phyloP scores from a whole-genome alignment of 1,139 yeast species.

The Yamadazyma blattariae region DNA sequence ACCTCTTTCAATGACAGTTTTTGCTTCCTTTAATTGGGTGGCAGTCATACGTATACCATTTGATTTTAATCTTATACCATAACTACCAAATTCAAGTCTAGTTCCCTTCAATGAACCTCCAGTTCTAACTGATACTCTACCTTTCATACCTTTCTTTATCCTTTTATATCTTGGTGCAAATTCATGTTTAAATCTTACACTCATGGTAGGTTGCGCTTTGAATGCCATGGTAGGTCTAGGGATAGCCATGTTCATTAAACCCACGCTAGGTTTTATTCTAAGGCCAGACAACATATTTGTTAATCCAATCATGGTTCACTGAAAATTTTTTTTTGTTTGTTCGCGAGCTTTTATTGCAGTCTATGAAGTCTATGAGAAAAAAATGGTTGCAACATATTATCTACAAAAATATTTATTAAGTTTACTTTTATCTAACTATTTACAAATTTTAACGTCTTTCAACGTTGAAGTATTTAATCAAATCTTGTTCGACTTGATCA shows the following conservation, averaged over 20 bases:
- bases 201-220: neutral
- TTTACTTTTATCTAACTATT: conserved; percentile 1
- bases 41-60: conserved; percentile 90
- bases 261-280: neutral
- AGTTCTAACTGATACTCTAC: conserved; percentile 88
- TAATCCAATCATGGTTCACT: conserved; percentile 1
- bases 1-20: conserved; percentile 76
- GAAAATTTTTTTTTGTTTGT: conserved; percentile 1
- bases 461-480: conserved; percentile 52
- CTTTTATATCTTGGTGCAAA: conserved; percentile 79
- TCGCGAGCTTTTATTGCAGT: neutral
- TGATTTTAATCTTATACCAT: conserved; percentile 82
- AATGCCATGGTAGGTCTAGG: too few relatives aligned
- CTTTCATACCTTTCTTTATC: conserved; percentile 84
- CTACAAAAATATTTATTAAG: too few relatives aligned
- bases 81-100: conserved; percentile 73
- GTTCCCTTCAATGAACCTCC: conserved; percentile 95
- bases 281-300: neutral
- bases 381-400: too few relatives aligned
- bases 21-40: conserved; percentile 88
- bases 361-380: too few relatives aligned
- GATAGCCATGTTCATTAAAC: neutral
- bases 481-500: conserved; percentile 53
- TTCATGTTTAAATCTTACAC: conserved; percentile 68
- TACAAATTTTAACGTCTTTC: conserved; percentile 54